Evolutionary conservation across 805 yeast species (phyloP).

Genomic region (Helenozyma rhizophorensis): DNA sequence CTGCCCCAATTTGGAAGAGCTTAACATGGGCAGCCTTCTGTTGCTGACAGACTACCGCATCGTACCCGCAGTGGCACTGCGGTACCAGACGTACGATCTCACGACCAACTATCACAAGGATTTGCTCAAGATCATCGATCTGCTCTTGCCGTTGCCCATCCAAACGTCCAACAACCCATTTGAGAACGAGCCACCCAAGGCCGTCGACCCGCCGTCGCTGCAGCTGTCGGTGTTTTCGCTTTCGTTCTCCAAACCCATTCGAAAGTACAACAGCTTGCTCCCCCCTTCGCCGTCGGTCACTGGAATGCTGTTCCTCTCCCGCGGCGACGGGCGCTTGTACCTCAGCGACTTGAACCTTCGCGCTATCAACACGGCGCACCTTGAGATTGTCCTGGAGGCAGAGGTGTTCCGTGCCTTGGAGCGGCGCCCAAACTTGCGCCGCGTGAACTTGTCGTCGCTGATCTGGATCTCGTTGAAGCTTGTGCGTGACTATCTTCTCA

Average conservation of each 20-base stretch:
- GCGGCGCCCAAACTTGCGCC: constrained; percentile 20
- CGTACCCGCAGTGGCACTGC: constrained; percentile 28
- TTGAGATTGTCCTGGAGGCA: constrained; percentile 27
- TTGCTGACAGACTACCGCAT: constrained; percentile 66
- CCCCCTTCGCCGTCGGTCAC: constrained; percentile 28
- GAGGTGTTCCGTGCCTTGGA: constrained; percentile 22
- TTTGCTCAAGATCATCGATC: constrained; percentile 20
- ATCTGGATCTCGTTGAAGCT: constrained; percentile 44
- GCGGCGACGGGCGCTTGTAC: constrained; percentile 27
- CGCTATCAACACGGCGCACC: constrained; percentile 30
- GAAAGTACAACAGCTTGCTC: constrained; percentile 35
- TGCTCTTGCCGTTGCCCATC: constrained; percentile 8
- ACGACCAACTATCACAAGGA: constrained; percentile 35
- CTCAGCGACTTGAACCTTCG: constrained; percentile 39
- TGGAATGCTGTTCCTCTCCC: constrained; percentile 26
- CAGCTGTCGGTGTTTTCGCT: constrained; percentile 23
- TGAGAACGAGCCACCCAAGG: background rate
- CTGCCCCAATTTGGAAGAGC: constrained; percentile 54
- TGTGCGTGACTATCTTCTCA: constrained; percentile 28
- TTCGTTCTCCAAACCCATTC: constrained; percentile 25
- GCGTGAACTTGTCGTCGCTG: constrained; percentile 40
- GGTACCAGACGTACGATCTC: constrained; percentile 36
- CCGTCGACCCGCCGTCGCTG: constrained; percentile 7
- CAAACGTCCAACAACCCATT: constrained; percentile 2
- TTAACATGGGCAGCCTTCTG: constrained; percentile 60